Evolutionary conservation across 176 grass and related monocot species (phyloP), one percentile per base, ranked within the genome.

Genomic region (Melocanna baccifera): DNA sequence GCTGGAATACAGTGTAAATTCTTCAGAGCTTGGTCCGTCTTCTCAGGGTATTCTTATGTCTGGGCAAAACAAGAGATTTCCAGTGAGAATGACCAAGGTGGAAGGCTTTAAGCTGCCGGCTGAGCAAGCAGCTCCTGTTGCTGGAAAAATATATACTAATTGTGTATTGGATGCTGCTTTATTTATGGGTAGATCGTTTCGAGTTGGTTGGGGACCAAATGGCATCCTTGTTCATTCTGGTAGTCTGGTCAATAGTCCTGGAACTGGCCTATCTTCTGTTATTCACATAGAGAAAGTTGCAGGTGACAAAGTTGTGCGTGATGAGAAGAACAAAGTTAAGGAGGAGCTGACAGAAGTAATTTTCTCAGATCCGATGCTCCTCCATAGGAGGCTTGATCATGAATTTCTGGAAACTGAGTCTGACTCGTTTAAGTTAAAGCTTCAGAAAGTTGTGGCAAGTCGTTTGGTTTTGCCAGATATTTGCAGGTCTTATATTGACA

Each of bases 101-200:
- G 85, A 92, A 80, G 96, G 91, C 50, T 98, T 98, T 83, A 98
- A 91, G 86, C 39, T 94, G 74, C 91, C 92, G 23, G 69, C 83
- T 20, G 89, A 98, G 34, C 91, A 95, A 68, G 72, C 67, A 86
- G 87, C 93, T 86, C 93, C 93, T 85, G 79, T 98, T 86, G 28
- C 86, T 76, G 88, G 83, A 66, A 86, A 89, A 80, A 77, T 52
- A 45, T 93, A 90, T 79, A 78, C 91, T 29, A 92, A 91, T 64
- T 96, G 90, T 7, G 83, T 96, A 64, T 91, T 92, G 45, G 93
- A 98, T 94, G 85, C 91, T 58, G 93, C 85, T 64, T 87, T 98
- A 73, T 98, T 98, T 53, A 96, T 98, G 93, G 96, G 96, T 37
- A 91, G 89, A 77, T 95, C 93, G 22, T 98, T 98, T 86, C 89